These are phyloP conservation scores for Pseudogymnoascus sp. DNA, from an alignment of 2,329 filamentous ascomycete genomes.

Conservation along the genomic window DNA sequence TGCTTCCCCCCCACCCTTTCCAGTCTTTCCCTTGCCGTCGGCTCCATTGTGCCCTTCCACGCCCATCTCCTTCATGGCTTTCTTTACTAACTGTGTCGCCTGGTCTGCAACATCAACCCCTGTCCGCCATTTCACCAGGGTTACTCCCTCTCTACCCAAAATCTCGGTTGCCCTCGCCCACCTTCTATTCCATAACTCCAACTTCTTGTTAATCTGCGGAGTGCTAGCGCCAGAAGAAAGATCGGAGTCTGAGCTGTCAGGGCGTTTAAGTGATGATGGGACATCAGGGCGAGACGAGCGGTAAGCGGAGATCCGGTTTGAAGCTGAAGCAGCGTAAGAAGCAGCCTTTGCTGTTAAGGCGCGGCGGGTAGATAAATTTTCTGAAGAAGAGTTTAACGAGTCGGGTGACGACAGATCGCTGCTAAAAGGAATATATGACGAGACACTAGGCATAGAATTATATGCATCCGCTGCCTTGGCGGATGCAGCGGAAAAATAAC, in stretches of 20 bases:
- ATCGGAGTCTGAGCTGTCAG: slow-evolving; percentile 11
- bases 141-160: slow-evolving; percentile 56
- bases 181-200: slow-evolving; percentile 63
- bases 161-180: slow-evolving; percentile 55
- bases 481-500: slow-evolving; percentile 24
- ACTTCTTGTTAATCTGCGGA: slow-evolving; percentile 49
- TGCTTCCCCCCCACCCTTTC: slow-evolving; percentile 25
- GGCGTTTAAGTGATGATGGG: slow-evolving; percentile 14
- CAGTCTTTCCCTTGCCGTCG: slow-evolving; percentile 23
- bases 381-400: neutral
- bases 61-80: slow-evolving; percentile 40
- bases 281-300: slow-evolving; percentile 3
- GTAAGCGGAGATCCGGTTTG: neutral
- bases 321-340: slow-evolving; percentile 2
- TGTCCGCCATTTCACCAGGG: slow-evolving; percentile 62
- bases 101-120: slow-evolving; percentile 62
- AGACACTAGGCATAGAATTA: slow-evolving; percentile 27
- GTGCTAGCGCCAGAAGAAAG: slow-evolving; percentile 1
- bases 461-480: slow-evolving; percentile 26
- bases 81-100: slow-evolving; percentile 54
- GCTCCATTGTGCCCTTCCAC: slow-evolving; percentile 24
- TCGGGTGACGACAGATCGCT: neutral
- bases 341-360: slow-evolving; percentile 2
- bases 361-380: neutral
- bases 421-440: slow-evolving; percentile 18